Evolutionary conservation across 257 asterid genomes (phyloP), one percentile per base, ranked within the genome.

Genomic region (Rubia yunnanensis): DNA sequence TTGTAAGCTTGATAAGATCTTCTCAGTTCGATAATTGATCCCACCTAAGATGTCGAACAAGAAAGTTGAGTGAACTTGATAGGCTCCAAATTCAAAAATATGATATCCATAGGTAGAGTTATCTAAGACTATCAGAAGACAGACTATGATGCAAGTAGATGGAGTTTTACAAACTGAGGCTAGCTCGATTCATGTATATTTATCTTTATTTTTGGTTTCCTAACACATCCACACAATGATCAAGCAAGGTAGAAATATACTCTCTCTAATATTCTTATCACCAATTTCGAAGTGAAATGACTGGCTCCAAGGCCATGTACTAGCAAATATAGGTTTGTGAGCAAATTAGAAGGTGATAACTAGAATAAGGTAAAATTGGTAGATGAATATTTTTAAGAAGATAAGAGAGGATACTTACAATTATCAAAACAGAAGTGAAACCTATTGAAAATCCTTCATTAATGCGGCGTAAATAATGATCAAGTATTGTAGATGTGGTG

Each of bases 1-100:
- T 94, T 90, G 77, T 94, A 94, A 35, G 98, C 99, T 81, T 94
- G 96, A 79, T 94, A 94, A 5, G 99, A 94, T 78, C 99, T 85
- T 83, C 99, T 84, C 77, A 94, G 41, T 60, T 94, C 97, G 54
- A 90, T 90, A 17, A 90, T 94, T 13, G 99, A 90, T 44, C 99
- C 96, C 74, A 94, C 97, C 99, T 94, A 26, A 56, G 48, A 10
- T 30, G 56, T 27, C 2, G 9, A 27, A 63, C 22, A 44, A 44
- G 52, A 44, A 17, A 44, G 52, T 44, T 44, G 20, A 44, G 52
- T n/a, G n/a, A n/a, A n/a, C n/a, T n/a, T n/a, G n/a, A n/a, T n/a
- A n/a, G n/a, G n/a, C n/a, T n/a, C n/a, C n/a, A n/a, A n/a, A n/a
- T n/a, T n/a, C n/a, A n/a, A n/a, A n/a, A n/a, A n/a, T n/a, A n/a